These are phyloP conservation scores for Ogataea sp. DNA, from an alignment of 805 yeast genomes.

Conservation along the genomic window DNA sequence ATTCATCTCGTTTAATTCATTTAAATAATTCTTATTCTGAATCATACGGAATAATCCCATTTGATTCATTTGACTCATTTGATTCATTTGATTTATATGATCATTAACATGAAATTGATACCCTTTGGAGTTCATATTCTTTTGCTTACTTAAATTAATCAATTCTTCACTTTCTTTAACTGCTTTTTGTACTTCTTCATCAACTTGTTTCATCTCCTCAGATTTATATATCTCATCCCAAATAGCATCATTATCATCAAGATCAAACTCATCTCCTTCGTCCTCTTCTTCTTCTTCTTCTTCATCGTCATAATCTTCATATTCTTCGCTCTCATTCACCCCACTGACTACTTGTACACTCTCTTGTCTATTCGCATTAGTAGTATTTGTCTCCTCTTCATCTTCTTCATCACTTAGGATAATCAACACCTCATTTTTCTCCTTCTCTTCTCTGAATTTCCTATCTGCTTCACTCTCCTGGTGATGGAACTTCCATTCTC, in stretches of 20 bases:
- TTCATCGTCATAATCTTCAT: slow-evolving; percentile 12
- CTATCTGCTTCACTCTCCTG: neutral
- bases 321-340: neutral
- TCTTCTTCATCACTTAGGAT: neutral
- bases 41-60: no score
- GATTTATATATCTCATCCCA: neutral
- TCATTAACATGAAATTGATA: no score
- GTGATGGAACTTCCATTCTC: slow-evolving; percentile 15
- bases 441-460: neutral
- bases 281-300: neutral
- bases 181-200: neutral
- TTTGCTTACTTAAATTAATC: slow-evolving; percentile 10
- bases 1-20: no score
- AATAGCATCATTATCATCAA: slow-evolving; percentile 7
- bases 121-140: no score
- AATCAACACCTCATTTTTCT: neutral
- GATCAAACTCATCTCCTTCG: neutral
- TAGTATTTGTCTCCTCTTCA: slow-evolving; percentile 5
- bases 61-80: no score
- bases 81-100: no score
- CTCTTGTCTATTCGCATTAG: no score
- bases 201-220: neutral
- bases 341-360: neutral
- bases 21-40: no score
- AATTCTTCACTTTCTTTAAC: slow-evolving; percentile 4